Evolutionary conservation across 1,284 basidiomycete genomes (phyloP).

Genomic region (Fistulinella cinereoalba): DNA sequence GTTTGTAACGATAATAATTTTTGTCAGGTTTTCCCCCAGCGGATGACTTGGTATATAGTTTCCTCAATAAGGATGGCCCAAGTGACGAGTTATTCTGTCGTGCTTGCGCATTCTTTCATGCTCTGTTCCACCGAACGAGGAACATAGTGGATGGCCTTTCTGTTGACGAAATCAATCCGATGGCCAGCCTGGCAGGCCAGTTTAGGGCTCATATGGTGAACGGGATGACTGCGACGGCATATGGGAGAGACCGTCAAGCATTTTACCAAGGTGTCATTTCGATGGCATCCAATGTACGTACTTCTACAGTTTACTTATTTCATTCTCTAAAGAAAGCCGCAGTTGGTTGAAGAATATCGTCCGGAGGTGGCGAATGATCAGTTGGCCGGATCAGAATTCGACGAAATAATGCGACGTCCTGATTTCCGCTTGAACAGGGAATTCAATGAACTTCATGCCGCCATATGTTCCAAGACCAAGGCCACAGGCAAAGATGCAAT

Average conservation of each 20-base stretch:
- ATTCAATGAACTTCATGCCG: no score
- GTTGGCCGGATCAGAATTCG: no score
- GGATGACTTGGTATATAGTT: constrained; percentile 2
- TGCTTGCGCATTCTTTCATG: not conserved
- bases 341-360: no score
- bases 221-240: not conserved
- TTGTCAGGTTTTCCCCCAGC: constrained; percentile 8
- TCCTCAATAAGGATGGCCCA: not conserved
- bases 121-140: not conserved
- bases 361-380: no score
- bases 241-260: not conserved
- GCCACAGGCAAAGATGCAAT: no score
- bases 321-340: no score
- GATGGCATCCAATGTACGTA: not conserved
- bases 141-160: not conserved
- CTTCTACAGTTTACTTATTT: no score
- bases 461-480: no score
- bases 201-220: constrained; percentile 1
- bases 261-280: not conserved
- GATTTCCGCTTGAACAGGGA: no score
- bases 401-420: no score
- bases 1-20: no score
- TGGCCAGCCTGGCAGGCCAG: not conserved
- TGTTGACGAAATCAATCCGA: not conserved
- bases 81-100: not conserved